Evolutionary conservation across 2,329 filamentous ascomycete species (phyloP).

Genomic region (Sclerotinia spermophila): DNA sequence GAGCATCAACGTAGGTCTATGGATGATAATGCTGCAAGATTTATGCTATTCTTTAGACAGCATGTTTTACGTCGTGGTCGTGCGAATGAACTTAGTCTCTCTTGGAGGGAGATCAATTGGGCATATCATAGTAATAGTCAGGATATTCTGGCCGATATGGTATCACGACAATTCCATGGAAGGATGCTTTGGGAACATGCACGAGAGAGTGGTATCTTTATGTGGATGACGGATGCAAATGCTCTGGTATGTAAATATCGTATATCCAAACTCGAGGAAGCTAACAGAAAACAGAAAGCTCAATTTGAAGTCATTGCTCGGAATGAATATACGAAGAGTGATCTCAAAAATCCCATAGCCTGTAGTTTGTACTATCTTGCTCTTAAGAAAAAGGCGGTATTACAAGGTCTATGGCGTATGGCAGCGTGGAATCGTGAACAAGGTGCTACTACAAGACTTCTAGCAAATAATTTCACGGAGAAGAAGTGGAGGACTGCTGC

Average conservation of each 20-base stretch:
- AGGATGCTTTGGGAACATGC: constrained; percentile 82
- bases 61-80: constrained; percentile 67
- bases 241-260: constrained; percentile 61
- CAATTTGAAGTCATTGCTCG: constrained; percentile 90
- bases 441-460: constrained; percentile 68
- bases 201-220: constrained; percentile 82
- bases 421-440: constrained; percentile 88
- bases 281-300: constrained; percentile 48
- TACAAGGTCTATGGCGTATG: constrained; percentile 93
- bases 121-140: constrained; percentile 82
- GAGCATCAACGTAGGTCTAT: constrained; percentile 85
- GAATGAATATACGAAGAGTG: constrained; percentile 86
- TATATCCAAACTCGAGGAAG: not conserved
- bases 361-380: constrained; percentile 92
- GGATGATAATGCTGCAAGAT: constrained; percentile 84
- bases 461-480: constrained; percentile 89
- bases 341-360: constrained; percentile 84
- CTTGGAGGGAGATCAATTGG: constrained; percentile 78
- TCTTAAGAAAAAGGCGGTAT: constrained; percentile 81
- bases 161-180: constrained; percentile 73
- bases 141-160: constrained; percentile 82
- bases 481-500: constrained; percentile 84
- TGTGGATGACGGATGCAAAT: constrained; percentile 81
- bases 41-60: constrained; percentile 83
- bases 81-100: constrained; percentile 62